Conservation (phyloP, 495 filamentous ascomycete species). For the Xylaria acuta region DNA sequence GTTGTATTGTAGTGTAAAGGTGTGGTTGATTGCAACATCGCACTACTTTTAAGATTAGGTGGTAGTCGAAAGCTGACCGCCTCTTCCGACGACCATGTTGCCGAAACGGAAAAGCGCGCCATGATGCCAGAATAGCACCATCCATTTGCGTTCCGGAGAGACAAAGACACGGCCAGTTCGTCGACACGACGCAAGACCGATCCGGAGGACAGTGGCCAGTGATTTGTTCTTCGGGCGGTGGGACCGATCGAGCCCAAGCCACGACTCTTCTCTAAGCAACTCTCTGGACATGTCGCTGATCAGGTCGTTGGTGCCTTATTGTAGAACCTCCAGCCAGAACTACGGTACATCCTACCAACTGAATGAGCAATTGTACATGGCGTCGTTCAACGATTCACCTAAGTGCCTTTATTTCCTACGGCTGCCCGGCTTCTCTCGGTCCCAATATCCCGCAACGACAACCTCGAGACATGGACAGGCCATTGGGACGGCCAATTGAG, state of each 20-base stretch:
- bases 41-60: not conserved
- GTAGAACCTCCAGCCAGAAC: not conserved
- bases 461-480: not conserved
- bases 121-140: slow-evolving; percentile 11
- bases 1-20: not conserved
- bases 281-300: not conserved
- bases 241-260: slow-evolving; percentile 15
- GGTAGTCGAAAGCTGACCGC: slow-evolving; percentile 14
- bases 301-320: slow-evolving; percentile 16
- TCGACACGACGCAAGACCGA: not conserved
- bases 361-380: not conserved
- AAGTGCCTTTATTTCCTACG: not conserved
- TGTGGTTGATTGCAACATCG: slow-evolving; percentile 16
- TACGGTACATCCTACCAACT: not conserved
- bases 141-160: slow-evolving; percentile 1
- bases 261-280: not conserved
- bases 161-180: not conserved
- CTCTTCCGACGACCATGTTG: slow-evolving; percentile 10
- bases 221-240: not conserved
- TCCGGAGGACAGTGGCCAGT: not conserved
- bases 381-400: not conserved
- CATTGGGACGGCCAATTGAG: not conserved
- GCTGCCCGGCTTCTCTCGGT: not conserved
- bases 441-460: not conserved
- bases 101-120: slow-evolving; percentile 21